Conservation (phyloP, 2,329 filamentous ascomycete species). For the Lomentospora prolificans region DNA sequence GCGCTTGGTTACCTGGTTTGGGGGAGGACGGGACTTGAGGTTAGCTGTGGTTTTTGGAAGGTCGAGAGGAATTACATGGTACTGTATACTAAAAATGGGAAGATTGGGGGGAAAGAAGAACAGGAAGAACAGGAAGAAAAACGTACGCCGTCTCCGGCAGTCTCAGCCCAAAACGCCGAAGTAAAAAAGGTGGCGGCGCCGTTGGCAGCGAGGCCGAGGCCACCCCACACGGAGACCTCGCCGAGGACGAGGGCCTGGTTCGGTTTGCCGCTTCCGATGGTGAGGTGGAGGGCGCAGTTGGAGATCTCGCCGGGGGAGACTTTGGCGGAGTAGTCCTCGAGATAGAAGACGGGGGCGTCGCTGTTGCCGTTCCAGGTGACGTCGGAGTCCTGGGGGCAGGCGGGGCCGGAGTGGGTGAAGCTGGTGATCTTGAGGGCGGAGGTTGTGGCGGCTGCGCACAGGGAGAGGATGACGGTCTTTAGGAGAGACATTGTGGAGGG, state of each 20-base stretch:
- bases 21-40: too few relatives aligned
- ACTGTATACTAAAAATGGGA: background rate
- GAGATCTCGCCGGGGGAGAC: constrained; percentile 25
- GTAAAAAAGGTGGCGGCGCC: background rate
- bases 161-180: constrained; percentile 3
- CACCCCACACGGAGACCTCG: background rate
- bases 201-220: background rate
- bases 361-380: constrained; percentile 11
- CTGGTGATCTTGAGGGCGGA: constrained; percentile 4
- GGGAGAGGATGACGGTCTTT: background rate
- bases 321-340: constrained; percentile 28
- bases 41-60: too few relatives aligned
- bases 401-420: background rate
- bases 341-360: constrained; percentile 26
- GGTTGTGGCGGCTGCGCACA: background rate
- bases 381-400: background rate
- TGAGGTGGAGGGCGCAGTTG: constrained; percentile 2
- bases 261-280: background rate
- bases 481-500: background rate
- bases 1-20: background rate
- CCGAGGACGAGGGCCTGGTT: background rate
- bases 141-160: background rate
- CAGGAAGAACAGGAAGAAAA: background rate
- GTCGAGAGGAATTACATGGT: background rate
- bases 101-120: background rate